These are phyloP conservation scores for Moesziomyces aphidis DNA, from an alignment of 1,284 basidiomycete species.

Conservation along the genomic window DNA sequence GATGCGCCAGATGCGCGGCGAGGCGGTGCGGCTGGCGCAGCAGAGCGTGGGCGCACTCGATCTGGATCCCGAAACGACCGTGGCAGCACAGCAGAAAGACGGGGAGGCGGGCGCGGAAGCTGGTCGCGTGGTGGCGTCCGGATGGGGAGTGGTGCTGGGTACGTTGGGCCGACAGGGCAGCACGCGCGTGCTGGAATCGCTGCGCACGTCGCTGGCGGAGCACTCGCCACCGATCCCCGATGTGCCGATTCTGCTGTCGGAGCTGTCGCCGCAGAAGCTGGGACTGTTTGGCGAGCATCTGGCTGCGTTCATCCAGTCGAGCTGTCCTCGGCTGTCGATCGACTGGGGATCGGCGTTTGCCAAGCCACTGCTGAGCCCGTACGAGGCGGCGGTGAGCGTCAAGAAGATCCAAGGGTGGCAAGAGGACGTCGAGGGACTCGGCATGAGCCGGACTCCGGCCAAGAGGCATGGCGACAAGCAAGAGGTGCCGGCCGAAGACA, in stretches of 20 bases:
- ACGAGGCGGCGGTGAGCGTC: slow-evolving; percentile 90
- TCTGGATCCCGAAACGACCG: slow-evolving; percentile 21
- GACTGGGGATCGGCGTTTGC: slow-evolving; percentile 91
- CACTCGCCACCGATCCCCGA: slow-evolving; percentile 72
- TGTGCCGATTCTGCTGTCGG: slow-evolving; percentile 91
- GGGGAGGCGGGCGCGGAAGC: slow-evolving; percentile 19
- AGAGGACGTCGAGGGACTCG: slow-evolving; percentile 57
- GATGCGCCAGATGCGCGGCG: slow-evolving; percentile 79
- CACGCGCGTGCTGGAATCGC: slow-evolving; percentile 80
- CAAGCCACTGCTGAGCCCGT: slow-evolving; percentile 88
- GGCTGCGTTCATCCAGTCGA: slow-evolving; percentile 91
- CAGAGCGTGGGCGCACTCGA: slow-evolving; percentile 45
- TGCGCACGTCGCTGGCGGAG: slow-evolving; percentile 37
- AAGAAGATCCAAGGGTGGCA: slow-evolving; percentile 78
- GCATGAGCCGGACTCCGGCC: slow-evolving; percentile 67
- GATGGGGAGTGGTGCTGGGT: slow-evolving; percentile 94
- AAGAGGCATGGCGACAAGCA: slow-evolving; percentile 3
- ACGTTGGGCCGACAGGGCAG: slow-evolving; percentile 95
- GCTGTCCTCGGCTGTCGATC: slow-evolving; percentile 93
- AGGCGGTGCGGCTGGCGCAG: slow-evolving; percentile 75
- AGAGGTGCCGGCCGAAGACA: slow-evolving; percentile 19
- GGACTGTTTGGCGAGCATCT: slow-evolving; percentile 81
- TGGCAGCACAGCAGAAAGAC: slow-evolving; percentile 12
- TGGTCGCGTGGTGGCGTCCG: slow-evolving; percentile 44
- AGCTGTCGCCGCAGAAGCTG: slow-evolving; percentile 93